Evolutionary conservation across 2,329 filamentous ascomycete species (phyloP), one percentile per base, ranked within the genome.

Genomic region (Arachnomyces sp.): DNA sequence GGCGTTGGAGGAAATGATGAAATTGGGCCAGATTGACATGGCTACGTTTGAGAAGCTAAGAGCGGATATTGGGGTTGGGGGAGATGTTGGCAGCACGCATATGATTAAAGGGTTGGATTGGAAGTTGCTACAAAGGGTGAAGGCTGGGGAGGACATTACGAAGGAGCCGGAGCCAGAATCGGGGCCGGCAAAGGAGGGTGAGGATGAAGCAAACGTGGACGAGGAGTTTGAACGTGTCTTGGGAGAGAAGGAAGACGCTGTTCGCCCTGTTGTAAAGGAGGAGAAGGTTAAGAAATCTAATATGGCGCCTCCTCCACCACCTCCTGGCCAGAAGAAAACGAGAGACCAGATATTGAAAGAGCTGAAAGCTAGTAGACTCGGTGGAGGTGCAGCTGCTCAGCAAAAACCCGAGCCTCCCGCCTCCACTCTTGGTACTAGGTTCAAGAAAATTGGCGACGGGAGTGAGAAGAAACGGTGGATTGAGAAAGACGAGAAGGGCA

Each of bases 31-130:
- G 63, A 88, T 96, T 48, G 85, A 93, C 50, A 75, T 79, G 50
- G 75, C 74, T 36, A 87, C 81, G 0, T 95, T 93, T 59, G 81
- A 90, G 52, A 79, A 75, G 52, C 62, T 90, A 31, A 72, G 84
- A 28, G 76, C 77, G 47, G 77, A 93, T 51, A 86, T 95, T 40
- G 77, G 66, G 0, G 70, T 86, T 1, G 89, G 88, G 3, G 90
- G 89, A 6, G 84, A 94, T 59, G 65, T 89, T 15, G 70, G 70
- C 11, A 86, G 80, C 52, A 94, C 88, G 11, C 87, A 95, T 70
- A 65, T 95, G 49, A 82, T 96, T 35, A 96, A 95, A 58, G 92
- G 92, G 0, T 65, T 98, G 36, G 92, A 98, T 63, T 84, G 87
- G 59, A 84, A 84, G 60, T 68, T 96, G 9, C 67, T 72, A 47